A percentile compares a stretch with the other conserved stretches of the same genome.
Evolutionary conservation across 163 green algal species (phyloP).

Genomic region (Scenedesmus sp.): DNA sequence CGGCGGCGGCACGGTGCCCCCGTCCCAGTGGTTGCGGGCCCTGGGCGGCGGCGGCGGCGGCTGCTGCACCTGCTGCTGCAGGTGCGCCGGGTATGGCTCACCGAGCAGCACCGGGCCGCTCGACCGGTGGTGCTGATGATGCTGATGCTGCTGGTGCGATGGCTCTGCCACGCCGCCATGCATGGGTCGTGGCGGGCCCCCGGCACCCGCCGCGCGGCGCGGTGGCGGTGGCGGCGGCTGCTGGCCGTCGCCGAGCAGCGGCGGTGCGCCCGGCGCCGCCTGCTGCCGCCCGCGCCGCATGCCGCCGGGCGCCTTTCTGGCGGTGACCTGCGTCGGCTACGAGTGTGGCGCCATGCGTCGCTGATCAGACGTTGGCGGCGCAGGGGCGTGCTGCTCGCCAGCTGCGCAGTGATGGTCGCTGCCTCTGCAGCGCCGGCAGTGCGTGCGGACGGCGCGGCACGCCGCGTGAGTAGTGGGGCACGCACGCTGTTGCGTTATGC

Average conservation of each 20-base stretch:
- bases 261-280: not conserved
- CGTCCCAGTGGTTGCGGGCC: not conserved
- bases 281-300: no score
- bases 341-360: no score
- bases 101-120: no score
- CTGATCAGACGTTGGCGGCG: no score
- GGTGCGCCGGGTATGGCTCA: not conserved
- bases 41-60: not conserved
- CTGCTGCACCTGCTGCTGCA: constrained; percentile 13
- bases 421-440: no score
- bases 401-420: no score
- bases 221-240: constrained; percentile 6
- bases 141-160: not conserved
- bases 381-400: no score
- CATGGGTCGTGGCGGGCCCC: not conserved
- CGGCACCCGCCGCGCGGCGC: not conserved
- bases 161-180: not conserved
- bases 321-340: no score
- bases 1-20: not conserved
- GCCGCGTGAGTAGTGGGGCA: no score
- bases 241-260: not conserved
- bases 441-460: no score
- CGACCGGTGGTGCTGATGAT: not conserved
- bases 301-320: no score
- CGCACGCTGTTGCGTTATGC: no score